Base-by-base conservation (phyloP, 2,329 filamentous ascomycete species). In the Curvularia eragrostidis region DNA sequence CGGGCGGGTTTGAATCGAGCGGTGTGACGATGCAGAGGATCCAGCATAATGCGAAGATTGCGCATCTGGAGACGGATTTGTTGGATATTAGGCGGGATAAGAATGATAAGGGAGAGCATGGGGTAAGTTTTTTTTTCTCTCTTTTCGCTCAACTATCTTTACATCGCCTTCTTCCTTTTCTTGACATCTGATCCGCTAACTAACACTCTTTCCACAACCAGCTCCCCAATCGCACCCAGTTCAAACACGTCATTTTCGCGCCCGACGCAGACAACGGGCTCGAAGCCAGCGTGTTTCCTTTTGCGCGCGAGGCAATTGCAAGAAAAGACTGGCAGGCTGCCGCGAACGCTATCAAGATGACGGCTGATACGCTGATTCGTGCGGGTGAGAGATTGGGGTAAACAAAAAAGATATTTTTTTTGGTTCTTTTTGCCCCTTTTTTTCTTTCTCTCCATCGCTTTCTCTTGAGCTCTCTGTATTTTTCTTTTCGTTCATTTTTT, bases 211-310 rank as follows among this genome's bases (percentile, higher is more conserved):
- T n/a, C n/a, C n/a, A n/a, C n/a, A n/a, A n/a, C n/a, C 49, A 77
- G 74, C 85, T 96, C 4, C 91, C 91, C 38, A 91, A 91, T 67
- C 88, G 94, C 63, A 91, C 90, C 5, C 95, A 98, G 78, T 99
- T 93, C 83, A 97, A 96, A 77, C 95, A 97, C 77, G 85, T 96
- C 71, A 80, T 99, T 55, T 96, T 93, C 73, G 94, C 91, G 1
- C 95, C 95, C 0, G 86, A 91, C 70, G 81, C 86, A 2, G 93
- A 91, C 89, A 88, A 88, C 32, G 86, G 84, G 36, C 85, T 89
- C 64, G 85, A 89, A 34, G 61, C 64, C 30, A 85, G 85, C 0
- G 86, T 86, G 61, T 96, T 96, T 78, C 94, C 94, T 0, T 89
- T 89, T n/a, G 90, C 97, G 54, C 84, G 91, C 55, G 93, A 97